These are phyloP conservation scores for Monosporascus ibericus DNA, from an alignment of 2,329 filamentous ascomycete species.

Conservation along the genomic window DNA sequence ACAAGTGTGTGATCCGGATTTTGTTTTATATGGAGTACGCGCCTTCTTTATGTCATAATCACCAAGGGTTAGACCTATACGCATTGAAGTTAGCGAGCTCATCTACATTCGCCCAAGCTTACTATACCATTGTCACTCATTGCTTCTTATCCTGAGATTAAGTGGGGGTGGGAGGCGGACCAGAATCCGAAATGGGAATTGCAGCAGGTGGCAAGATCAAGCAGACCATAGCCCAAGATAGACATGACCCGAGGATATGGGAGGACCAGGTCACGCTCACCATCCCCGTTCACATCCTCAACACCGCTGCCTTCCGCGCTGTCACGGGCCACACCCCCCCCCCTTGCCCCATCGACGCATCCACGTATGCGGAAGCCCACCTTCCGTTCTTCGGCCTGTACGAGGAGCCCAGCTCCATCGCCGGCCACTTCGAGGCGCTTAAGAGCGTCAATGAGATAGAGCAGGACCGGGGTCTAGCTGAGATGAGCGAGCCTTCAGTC, in stretches of 20 bases:
- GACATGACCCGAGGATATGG: constrained; percentile 1
- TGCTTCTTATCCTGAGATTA: too few species aligned
- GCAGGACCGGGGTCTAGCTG: constrained; percentile 4
- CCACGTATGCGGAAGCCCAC: constrained; percentile 25
- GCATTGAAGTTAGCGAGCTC: too few species aligned
- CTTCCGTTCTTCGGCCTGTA: constrained; percentile 31
- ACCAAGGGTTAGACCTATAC: too few species aligned
- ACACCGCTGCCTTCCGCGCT: constrained; percentile 24
- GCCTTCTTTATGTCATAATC: too few species aligned
- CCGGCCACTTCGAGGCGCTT: constrained; percentile 9
- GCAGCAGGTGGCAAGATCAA: constrained; percentile 13
- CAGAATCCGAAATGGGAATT: constrained; percentile 9
- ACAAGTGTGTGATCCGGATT: too few species aligned
- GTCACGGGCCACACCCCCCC: constrained; percentile 33
- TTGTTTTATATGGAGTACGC: too few species aligned
- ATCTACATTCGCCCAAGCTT: too few species aligned
- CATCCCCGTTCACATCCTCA: constrained; percentile 31
- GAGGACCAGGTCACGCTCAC: constrained; percentile 6
- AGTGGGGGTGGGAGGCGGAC: too few species aligned
- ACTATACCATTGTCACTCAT: too few species aligned
- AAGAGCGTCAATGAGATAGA: constrained; percentile 15
- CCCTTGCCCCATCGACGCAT: constrained; percentile 26
- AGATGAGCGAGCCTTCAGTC: constrained; percentile 3
- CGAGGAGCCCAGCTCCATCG: constrained; percentile 14
- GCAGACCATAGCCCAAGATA: constrained; percentile 10